Conservation (phyloP, 345 rosid genomes). For the Salix arbutifolia region DNA sequence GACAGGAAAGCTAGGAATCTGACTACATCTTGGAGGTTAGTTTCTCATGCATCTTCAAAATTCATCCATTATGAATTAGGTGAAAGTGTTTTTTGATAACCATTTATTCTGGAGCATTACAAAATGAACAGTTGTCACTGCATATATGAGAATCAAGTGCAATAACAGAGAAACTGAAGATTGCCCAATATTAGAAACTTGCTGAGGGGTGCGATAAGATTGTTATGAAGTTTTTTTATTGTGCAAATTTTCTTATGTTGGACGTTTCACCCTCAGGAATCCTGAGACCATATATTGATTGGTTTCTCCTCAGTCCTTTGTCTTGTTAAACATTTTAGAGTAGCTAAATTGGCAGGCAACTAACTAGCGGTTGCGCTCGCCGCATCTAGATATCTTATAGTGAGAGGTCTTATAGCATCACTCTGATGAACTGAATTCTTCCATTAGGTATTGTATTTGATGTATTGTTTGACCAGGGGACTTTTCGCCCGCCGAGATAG, state of each 20-base stretch:
- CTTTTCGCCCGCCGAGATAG: background rate
- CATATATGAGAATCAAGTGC: background rate
- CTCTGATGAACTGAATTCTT: background rate
- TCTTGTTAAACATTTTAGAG: background rate
- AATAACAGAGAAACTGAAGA: background rate
- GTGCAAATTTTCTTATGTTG: background rate
- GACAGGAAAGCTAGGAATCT: slow-evolving; percentile 87
- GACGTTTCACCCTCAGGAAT: background rate
- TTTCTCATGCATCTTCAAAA: slow-evolving; percentile 1
- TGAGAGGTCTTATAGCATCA: background rate
- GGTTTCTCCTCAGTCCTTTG: background rate
- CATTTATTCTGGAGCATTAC: background rate
- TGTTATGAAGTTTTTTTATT: background rate
- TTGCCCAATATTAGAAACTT: background rate
- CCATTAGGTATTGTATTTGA: background rate
- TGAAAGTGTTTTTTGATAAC: background rate
- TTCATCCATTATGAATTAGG: background rate
- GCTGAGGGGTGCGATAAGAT: background rate
- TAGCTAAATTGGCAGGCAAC: background rate
- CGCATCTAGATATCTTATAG: background rate
- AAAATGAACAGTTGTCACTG: background rate
- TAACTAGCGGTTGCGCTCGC: background rate
- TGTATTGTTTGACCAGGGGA: background rate
- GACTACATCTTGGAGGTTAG: slow-evolving; percentile 88
- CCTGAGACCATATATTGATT: background rate